Conservation (phyloP, 108 stramenopile species). For the Cylindrotheca fusiformis region DNA sequence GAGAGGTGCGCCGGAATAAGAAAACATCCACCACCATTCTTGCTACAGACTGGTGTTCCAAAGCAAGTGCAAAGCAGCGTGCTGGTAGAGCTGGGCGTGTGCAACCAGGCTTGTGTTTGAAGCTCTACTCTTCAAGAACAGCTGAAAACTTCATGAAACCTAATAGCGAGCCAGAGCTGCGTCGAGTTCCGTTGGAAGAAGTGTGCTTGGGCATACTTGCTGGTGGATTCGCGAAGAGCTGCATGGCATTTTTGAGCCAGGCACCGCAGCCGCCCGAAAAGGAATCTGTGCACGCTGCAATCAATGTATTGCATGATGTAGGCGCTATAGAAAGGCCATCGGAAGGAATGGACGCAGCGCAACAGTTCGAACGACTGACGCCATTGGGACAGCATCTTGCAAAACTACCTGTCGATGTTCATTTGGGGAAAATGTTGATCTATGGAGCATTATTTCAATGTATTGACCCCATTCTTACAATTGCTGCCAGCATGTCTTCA, state of each 20-base stretch:
- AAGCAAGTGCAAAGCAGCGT: constrained; percentile 90
- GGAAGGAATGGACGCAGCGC: no score
- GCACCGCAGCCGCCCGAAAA: constrained; percentile 92
- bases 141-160: constrained; percentile 57
- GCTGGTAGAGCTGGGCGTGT: constrained; percentile 94
- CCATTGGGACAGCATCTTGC: constrained; percentile 88
- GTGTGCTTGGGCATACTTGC: constrained; percentile 76
- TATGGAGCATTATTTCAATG: constrained; percentile 69
- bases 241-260: constrained; percentile 74
- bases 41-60: constrained; percentile 78
- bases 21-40: constrained; percentile 70
- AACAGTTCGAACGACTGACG: constrained; percentile 60
- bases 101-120: constrained; percentile 84
- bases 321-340: constrained; percentile 55
- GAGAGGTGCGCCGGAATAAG: constrained; percentile 70
- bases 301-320: constrained; percentile 63
- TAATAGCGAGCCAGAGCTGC: constrained; percentile 82
- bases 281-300: constrained; percentile 61
- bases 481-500: constrained; percentile 73
- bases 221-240: constrained; percentile 36
- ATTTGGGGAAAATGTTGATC: constrained; percentile 87
- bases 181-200: constrained; percentile 88
- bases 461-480: constrained; percentile 76
- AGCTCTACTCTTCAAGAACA: constrained; percentile 76
- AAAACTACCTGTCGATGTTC: constrained; percentile 86